A percentile compares a stretch with the other conserved stretches of the same genome.
Evolutionary conservation across 805 yeast species (phyloP).

Genomic region (Metschnikowia sp.): DNA sequence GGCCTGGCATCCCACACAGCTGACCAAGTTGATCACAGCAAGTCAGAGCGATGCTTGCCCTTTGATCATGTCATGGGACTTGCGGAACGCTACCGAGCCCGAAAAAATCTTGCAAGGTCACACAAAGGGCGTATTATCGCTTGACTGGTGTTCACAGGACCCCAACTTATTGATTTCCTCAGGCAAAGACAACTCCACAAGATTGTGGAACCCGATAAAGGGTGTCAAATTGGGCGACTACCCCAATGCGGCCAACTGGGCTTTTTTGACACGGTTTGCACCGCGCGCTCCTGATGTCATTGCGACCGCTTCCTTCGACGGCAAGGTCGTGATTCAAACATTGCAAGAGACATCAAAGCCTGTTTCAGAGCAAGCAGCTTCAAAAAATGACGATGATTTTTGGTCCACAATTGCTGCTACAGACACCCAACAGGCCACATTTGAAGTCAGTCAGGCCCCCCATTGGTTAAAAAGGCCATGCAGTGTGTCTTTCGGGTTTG

Average conservation of each 20-base stretch:
- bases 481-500: constrained; percentile 85
- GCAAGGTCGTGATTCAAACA: constrained; percentile 75
- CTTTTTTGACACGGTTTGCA: constrained; percentile 83
- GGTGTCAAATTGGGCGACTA: constrained; percentile 78
- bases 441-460: constrained; percentile 78
- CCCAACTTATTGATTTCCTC: constrained; percentile 76
- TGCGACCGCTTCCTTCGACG: constrained; percentile 86
- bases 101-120: constrained; percentile 75
- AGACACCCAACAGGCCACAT: constrained; percentile 70
- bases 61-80: constrained; percentile 85
- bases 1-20: constrained; percentile 91
- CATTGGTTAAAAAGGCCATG: constrained; percentile 76
- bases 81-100: constrained; percentile 91
- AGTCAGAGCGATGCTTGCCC: constrained; percentile 80
- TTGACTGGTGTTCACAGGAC: constrained; percentile 93
- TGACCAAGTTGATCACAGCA: constrained; percentile 86
- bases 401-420: constrained; percentile 76
- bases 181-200: constrained; percentile 86
- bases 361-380: constrained; percentile 38
- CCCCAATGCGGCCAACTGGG: constrained; percentile 93
- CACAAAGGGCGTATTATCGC: constrained; percentile 78
- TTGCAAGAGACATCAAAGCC: constrained; percentile 81
- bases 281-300: constrained; percentile 85
- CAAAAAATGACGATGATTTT: constrained; percentile 67
- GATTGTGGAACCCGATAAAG: constrained; percentile 84